Base-by-base conservation (phyloP, 2,329 filamentous ascomycete species). In the Tolypocladium tundrense region DNA sequence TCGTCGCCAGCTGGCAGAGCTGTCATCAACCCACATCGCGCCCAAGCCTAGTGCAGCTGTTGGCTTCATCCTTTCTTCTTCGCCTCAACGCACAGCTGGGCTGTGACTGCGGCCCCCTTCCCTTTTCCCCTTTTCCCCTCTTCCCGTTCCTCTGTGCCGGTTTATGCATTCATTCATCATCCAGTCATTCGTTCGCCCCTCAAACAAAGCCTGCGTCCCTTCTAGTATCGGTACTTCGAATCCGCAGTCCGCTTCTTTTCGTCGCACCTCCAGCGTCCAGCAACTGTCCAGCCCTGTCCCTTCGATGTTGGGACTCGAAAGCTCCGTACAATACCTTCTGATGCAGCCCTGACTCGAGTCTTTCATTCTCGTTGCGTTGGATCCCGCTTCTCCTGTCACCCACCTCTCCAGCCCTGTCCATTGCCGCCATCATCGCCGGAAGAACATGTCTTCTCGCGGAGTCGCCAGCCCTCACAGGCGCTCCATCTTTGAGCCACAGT, bases 401-500 rank as follows among this genome's bases (percentile, higher is more conserved):
- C 21, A 27, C 43, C 27, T 16, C 42, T 3, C 41, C 24, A 9
- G 14, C 24, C 4, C 7, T 31, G 2, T 2, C 19, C 37, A 40
- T 16, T 16, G 19, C 24, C 7, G 8, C 45, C 24, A 3, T 31
- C 45, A 14, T 39, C 14, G 37, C 37, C 31, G 40, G 42, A 54
- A 19, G 40, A 54, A 19, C 42, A 60, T 61, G 60, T 31, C 56
- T 57, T 43, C 53, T 33, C 54, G 57, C 19, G n/a, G 43, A 43
- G 45, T 54, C 50, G 50, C 53, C 53, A 53, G 57, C n/a, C 56
- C 55, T 14, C 56, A 60, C 16, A 60, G 56, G 27, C 59, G 59
- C 21, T 59, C 59, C 37, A 56, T 61, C n/a, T 70, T 71, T 53
- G 63, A 66, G 53, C 65, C 69, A 1, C 65, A 68, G 59, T 91